Conservation (phyloP, 2,329 filamentous ascomycete genomes). For the Alternaria alternata region DNA sequence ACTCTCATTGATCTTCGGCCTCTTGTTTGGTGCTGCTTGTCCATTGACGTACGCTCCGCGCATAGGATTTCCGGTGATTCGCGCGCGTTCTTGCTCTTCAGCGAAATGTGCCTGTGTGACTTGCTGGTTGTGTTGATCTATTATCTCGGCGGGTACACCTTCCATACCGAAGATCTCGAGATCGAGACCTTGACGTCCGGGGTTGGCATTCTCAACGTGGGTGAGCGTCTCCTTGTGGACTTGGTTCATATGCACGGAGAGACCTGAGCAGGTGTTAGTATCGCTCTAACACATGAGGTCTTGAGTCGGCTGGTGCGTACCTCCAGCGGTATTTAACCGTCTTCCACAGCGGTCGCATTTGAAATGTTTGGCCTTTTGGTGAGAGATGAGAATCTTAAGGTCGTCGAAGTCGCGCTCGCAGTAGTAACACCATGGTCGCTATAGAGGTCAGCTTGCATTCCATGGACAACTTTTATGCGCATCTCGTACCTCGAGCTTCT, state of each 20-base stretch:
- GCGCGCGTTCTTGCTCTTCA: slow-evolving; percentile 81
- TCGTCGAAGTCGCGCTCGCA: slow-evolving; percentile 99
- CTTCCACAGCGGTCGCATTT: slow-evolving; percentile 93
- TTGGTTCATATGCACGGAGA: slow-evolving; percentile 97
- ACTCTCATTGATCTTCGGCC: slow-evolving; percentile 72
- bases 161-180: slow-evolving; percentile 99
- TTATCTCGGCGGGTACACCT: slow-evolving; percentile 86
- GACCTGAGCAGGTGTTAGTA: slow-evolving; percentile 63
- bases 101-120: slow-evolving; percentile 87
- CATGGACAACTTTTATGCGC: background rate
- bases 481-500: slow-evolving; percentile 68
- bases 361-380: slow-evolving; percentile 99
- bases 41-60: slow-evolving; percentile 56
- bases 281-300: background rate
- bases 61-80: slow-evolving; percentile 82
- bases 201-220: slow-evolving; percentile 89
- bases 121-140: slow-evolving; percentile 83
- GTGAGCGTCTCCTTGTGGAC: slow-evolving; percentile 94
- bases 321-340: slow-evolving; percentile 91
- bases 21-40: slow-evolving; percentile 62
- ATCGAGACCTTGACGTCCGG: slow-evolving; percentile 83
- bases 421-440: slow-evolving; percentile 96
- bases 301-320: slow-evolving; percentile 58
- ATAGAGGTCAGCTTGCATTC: slow-evolving; percentile 3
- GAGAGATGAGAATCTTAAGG: slow-evolving; percentile 92